A percentile compares a stretch with the other conserved stretches of the same genome.
Conservation (phyloP, 179 eudicot species). For the Silene vulgaris region DNA sequence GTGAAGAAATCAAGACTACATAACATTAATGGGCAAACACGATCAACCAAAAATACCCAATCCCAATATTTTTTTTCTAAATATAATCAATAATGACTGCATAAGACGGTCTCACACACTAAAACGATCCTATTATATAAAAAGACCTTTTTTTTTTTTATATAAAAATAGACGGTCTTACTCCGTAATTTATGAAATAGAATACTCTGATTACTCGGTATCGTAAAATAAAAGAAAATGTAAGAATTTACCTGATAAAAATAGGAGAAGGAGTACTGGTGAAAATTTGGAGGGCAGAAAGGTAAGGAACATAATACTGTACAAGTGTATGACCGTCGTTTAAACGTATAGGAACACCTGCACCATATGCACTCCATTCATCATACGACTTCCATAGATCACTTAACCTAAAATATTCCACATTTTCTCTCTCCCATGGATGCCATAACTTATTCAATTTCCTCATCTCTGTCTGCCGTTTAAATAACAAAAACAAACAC, state of each 20-base stretch:
- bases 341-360: slow-evolving; percentile 71
- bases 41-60: not conserved
- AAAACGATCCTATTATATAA: too few relatives aligned
- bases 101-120: too few relatives aligned
- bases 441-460: slow-evolving; percentile 82
- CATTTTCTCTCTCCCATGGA: slow-evolving; percentile 80
- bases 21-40: not conserved
- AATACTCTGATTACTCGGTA: too few relatives aligned
- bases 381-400: slow-evolving; percentile 66
- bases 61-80: not conserved
- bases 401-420: slow-evolving; percentile 64
- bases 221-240: not conserved
- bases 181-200: too few relatives aligned
- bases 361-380: slow-evolving; percentile 84
- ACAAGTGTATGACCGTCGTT: slow-evolving; percentile 56
- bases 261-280: slow-evolving; percentile 56
- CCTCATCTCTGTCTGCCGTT: slow-evolving; percentile 56
- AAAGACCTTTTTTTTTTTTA: too few relatives aligned
- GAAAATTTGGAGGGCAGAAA: slow-evolving; percentile 83
- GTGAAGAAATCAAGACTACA: not conserved
- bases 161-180: too few relatives aligned
- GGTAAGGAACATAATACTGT: slow-evolving; percentile 93
- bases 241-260: slow-evolving; percentile 43
- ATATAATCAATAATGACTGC: not conserved
- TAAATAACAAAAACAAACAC: too few relatives aligned